Evolutionary conservation across 2,329 filamentous ascomycete genomes (phyloP).

Genomic region (Neobulgaria alba): DNA sequence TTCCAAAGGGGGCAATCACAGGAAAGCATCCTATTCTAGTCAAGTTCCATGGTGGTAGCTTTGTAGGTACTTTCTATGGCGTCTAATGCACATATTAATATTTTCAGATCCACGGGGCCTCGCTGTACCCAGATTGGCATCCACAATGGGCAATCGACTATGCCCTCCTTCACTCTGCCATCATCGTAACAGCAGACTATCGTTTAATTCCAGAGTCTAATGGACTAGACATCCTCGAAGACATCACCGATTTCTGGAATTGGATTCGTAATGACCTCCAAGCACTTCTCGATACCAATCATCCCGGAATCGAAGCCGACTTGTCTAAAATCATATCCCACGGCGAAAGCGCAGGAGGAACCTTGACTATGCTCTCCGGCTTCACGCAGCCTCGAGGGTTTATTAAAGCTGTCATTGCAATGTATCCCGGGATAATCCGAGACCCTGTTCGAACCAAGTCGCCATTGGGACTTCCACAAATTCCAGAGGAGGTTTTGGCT

Average conservation of each 20-base stretch:
- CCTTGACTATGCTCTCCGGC: slow-evolving; percentile 13
- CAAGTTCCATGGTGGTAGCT: slow-evolving; percentile 18
- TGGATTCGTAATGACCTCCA: slow-evolving; percentile 33
- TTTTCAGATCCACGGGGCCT: too few species aligned
- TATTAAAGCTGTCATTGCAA: slow-evolving; percentile 15
- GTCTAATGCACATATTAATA: too few species aligned
- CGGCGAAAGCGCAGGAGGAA: slow-evolving; percentile 19
- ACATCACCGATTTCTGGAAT: slow-evolving; percentile 39
- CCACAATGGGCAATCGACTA: slow-evolving; percentile 23
- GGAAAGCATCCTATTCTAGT: slow-evolving; percentile 14
- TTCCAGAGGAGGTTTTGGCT: slow-evolving; percentile 10
- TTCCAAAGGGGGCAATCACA: slow-evolving; percentile 12
- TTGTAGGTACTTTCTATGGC: too few species aligned
- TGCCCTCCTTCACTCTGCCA: slow-evolving; percentile 25
- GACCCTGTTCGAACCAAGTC: too few species aligned
- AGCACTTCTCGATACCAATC: slow-evolving; percentile 8
- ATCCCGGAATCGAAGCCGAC: slow-evolving; percentile 11
- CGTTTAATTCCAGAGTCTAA: slow-evolving; percentile 43
- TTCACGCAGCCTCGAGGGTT: slow-evolving; percentile 9
- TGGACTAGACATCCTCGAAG: slow-evolving; percentile 38
- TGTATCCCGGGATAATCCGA: slow-evolving; percentile 14
- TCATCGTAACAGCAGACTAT: slow-evolving; percentile 37
- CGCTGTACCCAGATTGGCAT: slow-evolving; percentile 22
- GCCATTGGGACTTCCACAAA: slow-evolving; percentile 11
- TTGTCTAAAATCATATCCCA: slow-evolving; percentile 9